Percentiles rank a stretch among this genome's conserved stretches.
Evolutionary conservation across 2,329 filamentous ascomycete species (phyloP).

Genomic region (Drechslerella dactyloides): DNA sequence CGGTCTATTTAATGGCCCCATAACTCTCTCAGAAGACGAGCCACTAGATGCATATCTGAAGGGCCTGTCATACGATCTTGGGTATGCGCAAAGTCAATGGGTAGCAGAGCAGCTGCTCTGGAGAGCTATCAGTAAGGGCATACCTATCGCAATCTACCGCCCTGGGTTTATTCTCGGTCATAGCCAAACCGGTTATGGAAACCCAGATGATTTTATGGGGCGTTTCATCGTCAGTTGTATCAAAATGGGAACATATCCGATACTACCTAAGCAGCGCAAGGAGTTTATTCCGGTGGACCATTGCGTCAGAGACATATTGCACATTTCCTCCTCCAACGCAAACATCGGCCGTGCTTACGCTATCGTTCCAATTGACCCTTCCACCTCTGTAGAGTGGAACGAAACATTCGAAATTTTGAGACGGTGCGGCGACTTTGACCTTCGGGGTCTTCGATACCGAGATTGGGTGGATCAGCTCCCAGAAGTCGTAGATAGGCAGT

Average conservation of each 20-base stretch:
- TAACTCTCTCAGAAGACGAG: slow-evolving; percentile 11
- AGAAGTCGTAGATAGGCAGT: slow-evolving; percentile 4
- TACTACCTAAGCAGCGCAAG: slow-evolving; percentile 30
- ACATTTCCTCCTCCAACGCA: slow-evolving; percentile 13
- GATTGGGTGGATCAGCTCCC: slow-evolving; percentile 17
- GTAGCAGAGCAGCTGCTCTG: slow-evolving; percentile 14
- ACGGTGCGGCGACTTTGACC: slow-evolving; percentile 9
- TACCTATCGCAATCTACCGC: slow-evolving; percentile 12
- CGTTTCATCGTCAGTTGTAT: slow-evolving; percentile 18
- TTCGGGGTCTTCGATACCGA: slow-evolving; percentile 2
- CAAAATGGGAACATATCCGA: slow-evolving; percentile 18
- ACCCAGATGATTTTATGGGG: slow-evolving; percentile 31
- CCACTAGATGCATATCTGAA: slow-evolving; percentile 13
- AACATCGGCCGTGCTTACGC: slow-evolving; percentile 12
- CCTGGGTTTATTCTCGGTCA: slow-evolving; percentile 25
- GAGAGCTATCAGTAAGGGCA: slow-evolving; percentile 7
- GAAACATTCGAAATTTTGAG: slow-evolving; percentile 17
- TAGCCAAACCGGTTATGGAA: slow-evolving; percentile 18
- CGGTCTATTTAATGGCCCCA: slow-evolving; percentile 9
- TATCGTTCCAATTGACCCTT: slow-evolving; percentile 11
- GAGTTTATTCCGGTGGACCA: slow-evolving; percentile 31
- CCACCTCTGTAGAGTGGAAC: slow-evolving; percentile 14
- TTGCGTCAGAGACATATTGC: slow-evolving; percentile 20
- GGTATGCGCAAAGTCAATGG: slow-evolving; percentile 20
- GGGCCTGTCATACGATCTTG: slow-evolving; percentile 13